Conservation (phyloP, 1,284 basidiomycete species). For the Singerocomus inundabilis region DNA sequence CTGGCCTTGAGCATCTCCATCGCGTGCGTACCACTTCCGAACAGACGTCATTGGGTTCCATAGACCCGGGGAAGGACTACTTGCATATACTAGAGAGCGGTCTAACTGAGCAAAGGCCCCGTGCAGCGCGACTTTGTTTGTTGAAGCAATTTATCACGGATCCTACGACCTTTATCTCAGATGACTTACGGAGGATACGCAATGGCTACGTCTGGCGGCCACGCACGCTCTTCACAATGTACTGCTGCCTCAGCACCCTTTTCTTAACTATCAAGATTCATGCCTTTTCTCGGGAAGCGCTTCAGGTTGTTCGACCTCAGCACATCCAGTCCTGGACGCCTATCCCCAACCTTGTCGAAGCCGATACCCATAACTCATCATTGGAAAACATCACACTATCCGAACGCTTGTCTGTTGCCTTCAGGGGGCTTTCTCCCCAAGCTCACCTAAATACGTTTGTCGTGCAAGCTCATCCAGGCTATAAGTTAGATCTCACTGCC, state of each 20-base stretch:
- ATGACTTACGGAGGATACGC: constrained; percentile 25
- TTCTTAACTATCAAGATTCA: constrained; percentile 36
- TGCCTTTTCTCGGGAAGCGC: constrained; percentile 2
- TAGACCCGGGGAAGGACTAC: constrained; percentile 12
- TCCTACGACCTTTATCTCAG: constrained; percentile 22
- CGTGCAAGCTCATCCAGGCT: constrained; percentile 13
- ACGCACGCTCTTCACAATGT: constrained; percentile 38
- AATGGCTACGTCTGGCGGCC: constrained; percentile 29
- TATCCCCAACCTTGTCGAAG: neutral
- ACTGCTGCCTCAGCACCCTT: constrained; percentile 41
- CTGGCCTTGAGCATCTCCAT: constrained; percentile 41
- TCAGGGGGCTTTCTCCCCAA: constrained; percentile 18
- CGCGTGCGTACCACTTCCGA: constrained; percentile 35
- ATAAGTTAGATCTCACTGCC: constrained; percentile 39
- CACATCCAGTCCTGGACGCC: neutral
- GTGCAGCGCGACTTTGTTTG: constrained; percentile 16
- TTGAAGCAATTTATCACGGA: constrained; percentile 23
- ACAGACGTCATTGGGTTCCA: constrained; percentile 16
- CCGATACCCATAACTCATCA: neutral
- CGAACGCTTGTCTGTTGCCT: constrained; percentile 23
- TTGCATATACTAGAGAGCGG: constrained; percentile 20
- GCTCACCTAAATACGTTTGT: constrained; percentile 30
- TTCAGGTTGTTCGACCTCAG: neutral
- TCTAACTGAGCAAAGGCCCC: constrained; percentile 17
- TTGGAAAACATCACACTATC: constrained; percentile 23